A percentile compares a stretch with the other conserved stretches of the same genome.
Evolutionary conservation across 331 rosid species (phyloP).

Genomic region (Telfairia occidentalis): DNA sequence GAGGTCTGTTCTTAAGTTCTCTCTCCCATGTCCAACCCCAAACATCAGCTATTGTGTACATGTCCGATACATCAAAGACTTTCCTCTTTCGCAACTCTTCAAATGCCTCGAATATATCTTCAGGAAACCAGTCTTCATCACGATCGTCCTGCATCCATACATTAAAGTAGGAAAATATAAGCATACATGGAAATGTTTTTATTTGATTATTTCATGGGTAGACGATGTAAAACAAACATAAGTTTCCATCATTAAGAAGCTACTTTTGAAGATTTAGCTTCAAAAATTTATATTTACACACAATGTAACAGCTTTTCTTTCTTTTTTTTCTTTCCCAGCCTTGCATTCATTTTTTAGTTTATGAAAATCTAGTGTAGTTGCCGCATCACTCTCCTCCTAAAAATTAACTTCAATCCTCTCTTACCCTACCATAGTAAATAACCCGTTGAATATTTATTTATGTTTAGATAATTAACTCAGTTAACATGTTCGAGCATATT

Average conservation of each 20-base stretch:
- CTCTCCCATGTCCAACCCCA: conserved; percentile 99
- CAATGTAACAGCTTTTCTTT: not conserved
- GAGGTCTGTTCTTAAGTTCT: conserved; percentile 59
- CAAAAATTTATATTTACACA: not conserved
- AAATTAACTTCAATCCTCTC: not conserved
- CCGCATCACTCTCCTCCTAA: not conserved
- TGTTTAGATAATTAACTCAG: not conserved
- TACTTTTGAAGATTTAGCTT: not conserved
- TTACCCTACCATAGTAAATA: not conserved
- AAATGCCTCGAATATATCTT: conserved; percentile 75
- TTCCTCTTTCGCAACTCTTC: conserved; percentile 74
- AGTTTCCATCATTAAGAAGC: not conserved
- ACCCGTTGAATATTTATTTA: not conserved
- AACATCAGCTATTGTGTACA: conserved; percentile 90
- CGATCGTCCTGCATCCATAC: conserved; percentile 54
- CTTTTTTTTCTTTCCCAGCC: not conserved
- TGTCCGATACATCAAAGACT: conserved; percentile 78
- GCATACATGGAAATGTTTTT: not conserved
- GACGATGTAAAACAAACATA: not conserved
- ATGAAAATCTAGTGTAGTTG: not conserved
- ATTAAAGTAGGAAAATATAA: not conserved
- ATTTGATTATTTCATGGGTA: not conserved
- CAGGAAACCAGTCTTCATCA: conserved; percentile 94
- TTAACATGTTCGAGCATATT: not conserved
- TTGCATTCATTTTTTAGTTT: not conserved